Evolutionary conservation across 2,329 filamentous ascomycete genomes (phyloP).

Genomic region (Tricladium varicosporioides): DNA sequence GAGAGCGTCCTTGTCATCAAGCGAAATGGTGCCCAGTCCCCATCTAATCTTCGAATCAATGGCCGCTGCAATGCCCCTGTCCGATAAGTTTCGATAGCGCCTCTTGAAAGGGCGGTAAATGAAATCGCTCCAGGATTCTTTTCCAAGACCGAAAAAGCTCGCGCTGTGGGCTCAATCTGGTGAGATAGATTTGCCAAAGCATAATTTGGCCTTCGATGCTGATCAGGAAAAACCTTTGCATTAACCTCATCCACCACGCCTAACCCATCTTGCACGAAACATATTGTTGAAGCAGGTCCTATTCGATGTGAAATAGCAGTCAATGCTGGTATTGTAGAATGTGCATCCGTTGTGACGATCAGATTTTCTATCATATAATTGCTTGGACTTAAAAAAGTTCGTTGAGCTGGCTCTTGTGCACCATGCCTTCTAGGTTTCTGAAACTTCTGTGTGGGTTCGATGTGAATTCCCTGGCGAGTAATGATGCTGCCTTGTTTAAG

Average conservation of each 20-base stretch:
- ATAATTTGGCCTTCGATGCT: conserved; percentile 67
- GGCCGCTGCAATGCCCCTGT: conserved; percentile 5
- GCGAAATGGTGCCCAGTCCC: conserved; percentile 42
- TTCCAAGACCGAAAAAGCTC: conserved; percentile 41
- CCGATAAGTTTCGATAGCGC: not conserved
- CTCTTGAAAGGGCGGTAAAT: conserved; percentile 32
- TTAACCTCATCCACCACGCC: conserved; percentile 81
- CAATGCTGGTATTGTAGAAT: conserved; percentile 55
- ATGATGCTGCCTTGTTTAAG: conserved; percentile 43
- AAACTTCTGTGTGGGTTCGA: conserved; percentile 24
- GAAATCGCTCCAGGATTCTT: conserved; percentile 34
- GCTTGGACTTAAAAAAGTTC: not conserved
- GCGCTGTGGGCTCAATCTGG: conserved; percentile 39
- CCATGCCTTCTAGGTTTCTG: not conserved
- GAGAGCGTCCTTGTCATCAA: conserved; percentile 66
- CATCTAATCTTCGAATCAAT: conserved; percentile 21
- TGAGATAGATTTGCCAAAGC: conserved; percentile 44
- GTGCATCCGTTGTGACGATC: conserved; percentile 66
- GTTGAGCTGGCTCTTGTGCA: not conserved
- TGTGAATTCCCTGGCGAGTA: conserved; percentile 31
- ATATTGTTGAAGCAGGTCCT: conserved; percentile 66
- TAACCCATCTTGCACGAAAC: conserved; percentile 78
- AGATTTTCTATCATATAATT: conserved; percentile 60
- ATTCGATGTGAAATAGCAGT: conserved; percentile 62
- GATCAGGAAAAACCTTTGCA: conserved; percentile 65